These are phyloP conservation scores for Climacium dendroides DNA, from an alignment of 225 moss, liverwort and hornwort species.

Conservation along the genomic window DNA sequence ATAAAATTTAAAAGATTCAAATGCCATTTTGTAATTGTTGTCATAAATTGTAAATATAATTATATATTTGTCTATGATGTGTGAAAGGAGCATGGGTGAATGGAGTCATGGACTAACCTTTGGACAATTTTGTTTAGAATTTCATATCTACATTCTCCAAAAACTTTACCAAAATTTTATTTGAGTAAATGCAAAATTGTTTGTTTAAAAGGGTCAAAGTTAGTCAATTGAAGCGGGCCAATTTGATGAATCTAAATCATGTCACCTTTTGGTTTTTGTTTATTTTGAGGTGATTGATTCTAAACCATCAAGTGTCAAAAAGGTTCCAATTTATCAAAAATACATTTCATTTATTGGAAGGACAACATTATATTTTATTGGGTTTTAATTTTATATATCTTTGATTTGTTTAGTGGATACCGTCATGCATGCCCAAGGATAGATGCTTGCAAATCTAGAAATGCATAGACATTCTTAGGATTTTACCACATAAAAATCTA, in stretches of 20 bases:
- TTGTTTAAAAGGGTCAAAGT: too few species aligned
- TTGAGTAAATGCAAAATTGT: too few species aligned
- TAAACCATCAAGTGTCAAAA: not conserved
- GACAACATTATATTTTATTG: not conserved
- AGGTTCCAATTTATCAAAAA: not conserved
- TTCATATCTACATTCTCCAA: too few species aligned
- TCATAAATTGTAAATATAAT: not conserved
- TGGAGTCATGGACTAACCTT: not conserved
- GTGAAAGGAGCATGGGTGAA: accelerated
- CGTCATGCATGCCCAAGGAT: not conserved
- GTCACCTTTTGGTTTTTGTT: not conserved
- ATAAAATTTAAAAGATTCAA: not conserved
- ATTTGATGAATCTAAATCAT: not conserved
- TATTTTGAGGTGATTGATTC: not conserved
- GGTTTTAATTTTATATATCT: not conserved
- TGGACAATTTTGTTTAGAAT: too few species aligned
- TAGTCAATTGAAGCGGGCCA: too few species aligned
- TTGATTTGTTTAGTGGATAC: not conserved
- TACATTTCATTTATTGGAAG: not conserved
- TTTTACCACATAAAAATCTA: not conserved
- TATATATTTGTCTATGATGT: not conserved
- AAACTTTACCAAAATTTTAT: too few species aligned
- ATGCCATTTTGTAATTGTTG: not conserved
- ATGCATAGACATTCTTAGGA: not conserved
- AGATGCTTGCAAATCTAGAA: too few species aligned